Evolutionary conservation across 371 early-diverging fungal species (phyloP).

Genomic region (Lichtheimia ramosa): DNA sequence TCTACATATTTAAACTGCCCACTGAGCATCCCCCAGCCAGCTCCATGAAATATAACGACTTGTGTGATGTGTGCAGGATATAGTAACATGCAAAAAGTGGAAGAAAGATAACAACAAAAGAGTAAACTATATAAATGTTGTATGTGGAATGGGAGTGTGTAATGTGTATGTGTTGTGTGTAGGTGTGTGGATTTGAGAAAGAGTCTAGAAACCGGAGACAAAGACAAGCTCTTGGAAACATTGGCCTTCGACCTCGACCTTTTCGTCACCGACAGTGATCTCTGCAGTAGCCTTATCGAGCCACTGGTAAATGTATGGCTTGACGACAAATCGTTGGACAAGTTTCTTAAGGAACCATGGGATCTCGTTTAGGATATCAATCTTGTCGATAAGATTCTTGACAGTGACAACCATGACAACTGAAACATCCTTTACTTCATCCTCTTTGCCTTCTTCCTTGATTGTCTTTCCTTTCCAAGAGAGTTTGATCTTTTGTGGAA

Average conservation of each 20-base stretch:
- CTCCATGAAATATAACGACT: too few species aligned
- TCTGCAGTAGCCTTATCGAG: conserved; percentile 65
- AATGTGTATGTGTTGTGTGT: background rate
- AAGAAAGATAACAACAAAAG: too few species aligned
- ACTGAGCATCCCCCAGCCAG: too few species aligned
- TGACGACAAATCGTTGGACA: conserved; percentile 89
- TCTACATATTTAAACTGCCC: too few species aligned
- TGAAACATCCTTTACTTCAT: conserved; percentile 55
- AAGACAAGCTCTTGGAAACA: conserved; percentile 71
- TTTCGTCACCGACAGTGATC: conserved; percentile 69
- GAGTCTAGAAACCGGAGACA: conserved; percentile 48
- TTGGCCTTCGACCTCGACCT: conserved; percentile 53
- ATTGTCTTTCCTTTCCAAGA: conserved; percentile 77
- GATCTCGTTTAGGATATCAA: conserved; percentile 87
- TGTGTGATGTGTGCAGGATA: too few species aligned
- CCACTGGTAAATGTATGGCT: conserved; percentile 93
- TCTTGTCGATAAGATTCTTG: conserved; percentile 67
- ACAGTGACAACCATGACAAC: conserved; percentile 63
- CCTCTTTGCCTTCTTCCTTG: conserved; percentile 47
- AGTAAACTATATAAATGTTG: background rate
- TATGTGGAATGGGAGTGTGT: background rate
- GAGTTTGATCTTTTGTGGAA: conserved; percentile 73
- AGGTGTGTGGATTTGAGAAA: background rate
- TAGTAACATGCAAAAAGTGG: too few species aligned
- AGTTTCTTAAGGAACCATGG: conserved; percentile 87